Evolutionary conservation across 257 asterid species (phyloP).

Genomic region (Primulina huaijiensis): DNA sequence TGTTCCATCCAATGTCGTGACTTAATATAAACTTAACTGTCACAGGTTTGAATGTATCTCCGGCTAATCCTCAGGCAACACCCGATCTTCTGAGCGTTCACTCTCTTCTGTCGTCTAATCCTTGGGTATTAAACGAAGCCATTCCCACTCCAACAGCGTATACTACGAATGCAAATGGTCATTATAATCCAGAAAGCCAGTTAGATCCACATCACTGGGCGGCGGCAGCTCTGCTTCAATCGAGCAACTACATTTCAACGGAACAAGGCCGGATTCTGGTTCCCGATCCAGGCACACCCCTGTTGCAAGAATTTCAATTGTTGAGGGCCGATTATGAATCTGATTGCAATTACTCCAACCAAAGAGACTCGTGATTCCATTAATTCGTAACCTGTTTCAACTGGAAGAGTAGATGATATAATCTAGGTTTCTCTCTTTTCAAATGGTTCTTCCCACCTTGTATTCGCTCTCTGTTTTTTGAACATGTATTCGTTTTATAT

Average conservation of each 20-base stretch:
- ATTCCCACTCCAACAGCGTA: constrained; percentile 28
- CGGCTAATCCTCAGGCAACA: constrained; percentile 11
- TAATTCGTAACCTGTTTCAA: not conserved
- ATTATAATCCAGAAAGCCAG: constrained; percentile 18
- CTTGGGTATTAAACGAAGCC: constrained; percentile 37
- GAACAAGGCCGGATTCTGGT: not conserved
- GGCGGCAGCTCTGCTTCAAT: not conserved
- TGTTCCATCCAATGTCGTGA: too few relatives aligned
- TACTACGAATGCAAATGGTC: constrained; percentile 16
- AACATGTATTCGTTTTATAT: too few relatives aligned
- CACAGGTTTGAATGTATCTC: constrained; percentile 26
- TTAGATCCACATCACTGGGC: not conserved
- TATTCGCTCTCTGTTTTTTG: too few relatives aligned
- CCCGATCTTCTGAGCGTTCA: constrained; percentile 37
- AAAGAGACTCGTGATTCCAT: not conserved
- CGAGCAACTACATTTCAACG: not conserved
- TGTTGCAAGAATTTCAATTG: not conserved
- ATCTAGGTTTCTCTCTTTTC: too few relatives aligned
- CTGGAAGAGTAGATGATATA: not conserved
- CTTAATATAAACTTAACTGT: not conserved
- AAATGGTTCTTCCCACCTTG: too few relatives aligned
- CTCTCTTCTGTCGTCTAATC: constrained; percentile 58
- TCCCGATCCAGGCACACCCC: not conserved
- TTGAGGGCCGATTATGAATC: not conserved
- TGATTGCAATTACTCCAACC: not conserved